Evolutionary conservation across 192 early-diverging fungal genomes (phyloP).

Genomic region (Coemansia sp.): DNA sequence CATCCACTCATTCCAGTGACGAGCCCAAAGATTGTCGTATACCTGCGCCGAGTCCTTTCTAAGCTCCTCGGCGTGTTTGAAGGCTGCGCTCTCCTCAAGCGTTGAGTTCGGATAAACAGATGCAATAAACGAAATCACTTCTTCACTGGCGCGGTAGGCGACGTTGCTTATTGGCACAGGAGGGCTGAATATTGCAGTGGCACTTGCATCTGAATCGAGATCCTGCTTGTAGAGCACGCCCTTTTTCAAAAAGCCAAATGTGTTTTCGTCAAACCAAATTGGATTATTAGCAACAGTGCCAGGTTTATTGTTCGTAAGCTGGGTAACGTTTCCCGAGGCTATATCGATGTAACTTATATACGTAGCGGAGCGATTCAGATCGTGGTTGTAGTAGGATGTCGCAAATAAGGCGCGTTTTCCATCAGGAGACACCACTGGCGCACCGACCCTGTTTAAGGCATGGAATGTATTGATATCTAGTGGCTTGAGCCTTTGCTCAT

Average conservation of each 20-base stretch:
- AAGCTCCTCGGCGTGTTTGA: slow-evolving; percentile 40
- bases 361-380: slow-evolving; percentile 17
- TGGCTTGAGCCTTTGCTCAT: slow-evolving; percentile 13
- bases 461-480: slow-evolving; percentile 29
- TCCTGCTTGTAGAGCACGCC: slow-evolving; percentile 27
- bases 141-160: slow-evolving; percentile 11
- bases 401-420: slow-evolving; percentile 19
- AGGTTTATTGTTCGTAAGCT: slow-evolving; percentile 16
- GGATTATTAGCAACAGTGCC: slow-evolving; percentile 17
- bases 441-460: slow-evolving; percentile 19
- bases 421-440: slow-evolving; percentile 32
- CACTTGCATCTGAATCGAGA: slow-evolving; percentile 2
- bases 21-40: slow-evolving; percentile 68
- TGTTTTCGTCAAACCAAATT: slow-evolving; percentile 34
- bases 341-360: slow-evolving; percentile 34
- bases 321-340: slow-evolving; percentile 19
- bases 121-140: slow-evolving; percentile 21
- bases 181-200: slow-evolving; percentile 13
- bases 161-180: slow-evolving; percentile 21
- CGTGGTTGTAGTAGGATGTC: slow-evolving; percentile 23
- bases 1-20: slow-evolving; percentile 73
- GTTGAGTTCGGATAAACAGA: slow-evolving; percentile 35
- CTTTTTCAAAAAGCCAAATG: slow-evolving; percentile 22
- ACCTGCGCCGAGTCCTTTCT: slow-evolving; percentile 58
- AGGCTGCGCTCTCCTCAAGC: slow-evolving; percentile 54